Base-by-base conservation (phyloP, 2,329 filamentous ascomycete genomes). In the Clonostachys sp. region DNA sequence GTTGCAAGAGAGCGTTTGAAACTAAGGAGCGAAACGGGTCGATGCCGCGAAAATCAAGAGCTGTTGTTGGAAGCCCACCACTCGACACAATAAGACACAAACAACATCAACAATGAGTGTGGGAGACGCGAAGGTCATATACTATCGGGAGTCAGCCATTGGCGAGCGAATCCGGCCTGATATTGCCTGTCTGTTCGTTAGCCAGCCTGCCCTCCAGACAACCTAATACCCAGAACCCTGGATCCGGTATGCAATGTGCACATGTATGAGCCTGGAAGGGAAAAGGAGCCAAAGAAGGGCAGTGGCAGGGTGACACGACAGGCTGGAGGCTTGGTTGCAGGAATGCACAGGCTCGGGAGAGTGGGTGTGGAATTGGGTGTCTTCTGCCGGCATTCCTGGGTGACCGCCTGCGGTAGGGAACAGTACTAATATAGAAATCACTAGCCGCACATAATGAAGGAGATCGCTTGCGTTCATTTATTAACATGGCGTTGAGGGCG, bases 331-430 rank as follows among this genome's bases (percentile, higher is more conserved):
- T 24, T 34, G n/a, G 42, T 24, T 24, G 44, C 44, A 45, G 44
- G 44, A 45, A 45, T 45, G 44, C 34, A 38, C 17, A 24, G 17
- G n/a, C 36, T 30, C 41, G 20, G 44, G 44, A 14, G 41, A 45
- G 36, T 17, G 41, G 34, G 34, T 34, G 14, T 45, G 43, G 43
- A 45, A 45, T 45, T 16, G n/a, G 12, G 7, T 16, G 34, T 35
- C 18, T 24, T 36, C 30, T 33, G 13, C 33, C 38, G 43, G 34
- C 17, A 45, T 45, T 45, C 43, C 43, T 14, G 4, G 9, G n/a
- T 20, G 24, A 30, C 24, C 24, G 24, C 24, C 24, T 30, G 24
- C 24, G 24, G 24, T 30, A 30, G 9, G 24, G 24, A 30, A 30
- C 24, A 30, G 24, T 30, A 30, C 24, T 30, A 30, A 30, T 30